These are phyloP conservation scores for Lyophyllum semitale DNA, from an alignment of 768 basidiomycete species.

Conservation along the genomic window DNA sequence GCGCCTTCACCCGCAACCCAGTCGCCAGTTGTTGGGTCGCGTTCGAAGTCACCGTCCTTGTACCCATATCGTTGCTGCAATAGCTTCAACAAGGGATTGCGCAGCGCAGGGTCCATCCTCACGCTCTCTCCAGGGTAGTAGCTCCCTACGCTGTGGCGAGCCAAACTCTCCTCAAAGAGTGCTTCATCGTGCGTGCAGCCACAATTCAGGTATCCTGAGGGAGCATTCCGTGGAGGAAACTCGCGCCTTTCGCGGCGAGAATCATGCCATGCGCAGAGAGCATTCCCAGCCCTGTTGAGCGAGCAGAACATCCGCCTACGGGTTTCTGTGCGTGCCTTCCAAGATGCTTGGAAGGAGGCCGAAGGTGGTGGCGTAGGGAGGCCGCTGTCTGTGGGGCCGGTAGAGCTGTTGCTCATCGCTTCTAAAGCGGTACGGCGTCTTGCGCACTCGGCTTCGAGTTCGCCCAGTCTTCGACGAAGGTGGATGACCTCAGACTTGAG, in stretches of 20 bases:
- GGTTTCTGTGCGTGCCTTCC: slow-evolving; percentile 75
- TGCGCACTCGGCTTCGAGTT: slow-evolving; percentile 64
- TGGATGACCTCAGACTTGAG: slow-evolving; percentile 52
- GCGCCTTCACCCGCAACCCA: slow-evolving; percentile 75
- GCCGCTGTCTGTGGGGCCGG: slow-evolving; percentile 13
- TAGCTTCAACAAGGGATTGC: slow-evolving; percentile 76
- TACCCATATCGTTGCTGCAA: slow-evolving; percentile 76
- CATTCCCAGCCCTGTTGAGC: slow-evolving; percentile 84
- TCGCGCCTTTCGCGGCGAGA: slow-evolving; percentile 80
- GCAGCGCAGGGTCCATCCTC: slow-evolving; percentile 85
- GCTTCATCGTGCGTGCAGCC: slow-evolving; percentile 86
- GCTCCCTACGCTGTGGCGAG: slow-evolving; percentile 78
- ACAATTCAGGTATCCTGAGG: slow-evolving; percentile 77
- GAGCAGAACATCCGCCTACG: slow-evolving; percentile 76
- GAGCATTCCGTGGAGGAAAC: slow-evolving; percentile 80
- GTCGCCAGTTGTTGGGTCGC: slow-evolving; percentile 58
- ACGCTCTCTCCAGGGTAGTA: slow-evolving; percentile 85
- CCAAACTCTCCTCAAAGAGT: slow-evolving; percentile 82
- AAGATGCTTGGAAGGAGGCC: slow-evolving; percentile 56
- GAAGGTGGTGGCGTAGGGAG: slow-evolving; percentile 37
- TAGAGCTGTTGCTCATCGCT: slow-evolving; percentile 14
- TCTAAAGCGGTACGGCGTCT: slow-evolving; percentile 41
- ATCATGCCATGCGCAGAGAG: slow-evolving; percentile 89
- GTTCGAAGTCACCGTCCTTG: slow-evolving; percentile 85
- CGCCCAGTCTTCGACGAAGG: slow-evolving; percentile 59